Evolutionary conservation across 345 rosid genomes (phyloP), one percentile per base, ranked within the genome.

Genomic region (Combretum micranthum): DNA sequence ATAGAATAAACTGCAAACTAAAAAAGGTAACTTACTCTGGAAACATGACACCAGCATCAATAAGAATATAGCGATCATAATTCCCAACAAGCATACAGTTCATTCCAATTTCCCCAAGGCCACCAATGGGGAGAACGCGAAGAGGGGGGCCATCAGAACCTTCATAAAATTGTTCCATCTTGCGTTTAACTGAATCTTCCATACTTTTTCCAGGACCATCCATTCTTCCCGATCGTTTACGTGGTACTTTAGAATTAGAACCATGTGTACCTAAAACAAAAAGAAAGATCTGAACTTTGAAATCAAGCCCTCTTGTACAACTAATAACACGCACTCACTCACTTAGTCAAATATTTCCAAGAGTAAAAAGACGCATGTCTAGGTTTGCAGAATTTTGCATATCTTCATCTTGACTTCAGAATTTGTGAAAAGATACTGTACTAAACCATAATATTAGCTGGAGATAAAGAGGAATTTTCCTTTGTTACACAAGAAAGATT

Each of bases 41-140:
- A 78, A 89, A 93, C 99, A 93, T 93, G 42, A 93, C 77, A 65
- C 99, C 97, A 2, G 96, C 96, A 62, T 93, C 99, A 25, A 93
- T 85, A 55, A 93, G 66, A 60, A 93, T 87, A 72, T 93, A 93
- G 42, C 97, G 91, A 69, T 93, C 99, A 61, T 71, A 77, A 66
- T 93, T 78, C 59, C 99, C 99, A 61, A 93, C 97, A 67, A 93
- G 97, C 99, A 93, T 93, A 76, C 99, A 93, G 58, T 93, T 93
- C 99, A 93, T 93, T 63, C 99, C 99, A 62, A 89, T 93, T 78
- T 89, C 99, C 62, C 99, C 99, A 52, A 93, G 83, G 10, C 99
- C 99, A 25, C 99, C 99, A 47, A 93, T 87, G 4, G 99, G 99
- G 72, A 93, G 83, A 47, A 89, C 75, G 55, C 99, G 97, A 19